phyloP scores from a whole-genome alignment of 148 eudicot species.

The Heliosperma pusillum region DNA sequence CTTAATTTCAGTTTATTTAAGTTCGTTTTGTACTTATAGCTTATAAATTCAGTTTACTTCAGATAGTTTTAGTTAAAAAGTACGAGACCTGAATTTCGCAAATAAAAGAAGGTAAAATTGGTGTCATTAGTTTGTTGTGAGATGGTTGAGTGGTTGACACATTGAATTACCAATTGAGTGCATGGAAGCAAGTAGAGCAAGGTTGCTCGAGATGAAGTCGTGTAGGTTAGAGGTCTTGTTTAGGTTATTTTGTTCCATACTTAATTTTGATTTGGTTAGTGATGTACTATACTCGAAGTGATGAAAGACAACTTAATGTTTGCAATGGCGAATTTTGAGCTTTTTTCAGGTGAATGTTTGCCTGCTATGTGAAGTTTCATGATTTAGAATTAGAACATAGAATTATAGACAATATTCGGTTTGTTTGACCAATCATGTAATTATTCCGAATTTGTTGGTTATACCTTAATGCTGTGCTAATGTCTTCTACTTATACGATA shows the following conservation, averaged over 20 bases:
- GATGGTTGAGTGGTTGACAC: not conserved
- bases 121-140: not conserved
- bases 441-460: no score
- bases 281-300: no score
- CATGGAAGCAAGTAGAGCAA: not conserved
- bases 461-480: no score
- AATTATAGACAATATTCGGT: no score
- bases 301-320: no score
- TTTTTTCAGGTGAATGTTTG: slow-evolving; percentile 1
- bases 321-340: not conserved
- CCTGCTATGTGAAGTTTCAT: not conserved
- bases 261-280: no score
- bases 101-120: slow-evolving; percentile 10
- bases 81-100: no score
- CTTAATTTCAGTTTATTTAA: no score
- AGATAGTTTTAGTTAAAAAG: no score
- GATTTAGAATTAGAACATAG: not conserved
- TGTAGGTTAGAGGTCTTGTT: not conserved
- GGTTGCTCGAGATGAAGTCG: slow-evolving; percentile 6
- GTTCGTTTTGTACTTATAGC: no score
- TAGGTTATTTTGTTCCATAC: not conserved
- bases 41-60: no score
- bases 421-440: no score
- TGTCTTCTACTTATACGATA: not conserved
- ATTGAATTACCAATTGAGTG: slow-evolving; percentile 1